Percentiles rank a stretch among this genome's conserved stretches.
These are phyloP conservation scores for Cercospora sp. DNA, from an alignment of 2,329 filamentous ascomycete genomes.

Conservation along the genomic window DNA sequence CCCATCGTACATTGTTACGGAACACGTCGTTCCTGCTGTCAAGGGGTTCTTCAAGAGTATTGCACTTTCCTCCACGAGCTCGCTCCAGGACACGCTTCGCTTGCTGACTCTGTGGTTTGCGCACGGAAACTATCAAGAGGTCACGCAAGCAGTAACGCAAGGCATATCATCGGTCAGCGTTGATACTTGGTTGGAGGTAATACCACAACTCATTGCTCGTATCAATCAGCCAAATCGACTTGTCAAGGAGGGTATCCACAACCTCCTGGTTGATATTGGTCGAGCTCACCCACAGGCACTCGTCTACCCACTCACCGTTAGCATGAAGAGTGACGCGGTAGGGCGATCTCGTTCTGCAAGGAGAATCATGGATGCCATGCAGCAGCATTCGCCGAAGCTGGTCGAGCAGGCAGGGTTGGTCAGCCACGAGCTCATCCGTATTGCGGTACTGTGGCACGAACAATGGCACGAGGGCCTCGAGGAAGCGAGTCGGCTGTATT, in stretches of 20 bases:
- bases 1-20: slow-evolving; percentile 69
- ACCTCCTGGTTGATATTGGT: slow-evolving; percentile 87
- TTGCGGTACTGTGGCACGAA: slow-evolving; percentile 97
- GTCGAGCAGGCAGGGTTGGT: slow-evolving; percentile 95
- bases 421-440: slow-evolving; percentile 93
- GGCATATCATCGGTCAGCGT: slow-evolving; percentile 90
- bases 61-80: slow-evolving; percentile 83
- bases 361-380: slow-evolving; percentile 97
- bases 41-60: slow-evolving; percentile 98
- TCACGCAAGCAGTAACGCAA: slow-evolving; percentile 83
- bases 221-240: slow-evolving; percentile 94
- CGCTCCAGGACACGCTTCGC: slow-evolving; percentile 89
- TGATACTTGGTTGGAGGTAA: slow-evolving; percentile 98
- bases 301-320: slow-evolving; percentile 94
- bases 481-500: slow-evolving; percentile 94
- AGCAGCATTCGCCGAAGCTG: slow-evolving; percentile 85
- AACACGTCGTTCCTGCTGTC: slow-evolving; percentile 92
- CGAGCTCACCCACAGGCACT: slow-evolving; percentile 92
- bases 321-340: slow-evolving; percentile 91
- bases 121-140: slow-evolving; percentile 83
- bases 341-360: slow-evolving; percentile 83
- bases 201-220: slow-evolving; percentile 92
- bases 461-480: slow-evolving; percentile 98
- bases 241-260: slow-evolving; percentile 87
- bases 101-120: slow-evolving; percentile 95